Conservation (phyloP, 139 green algal species). For the Chlorella sp. region DNA sequence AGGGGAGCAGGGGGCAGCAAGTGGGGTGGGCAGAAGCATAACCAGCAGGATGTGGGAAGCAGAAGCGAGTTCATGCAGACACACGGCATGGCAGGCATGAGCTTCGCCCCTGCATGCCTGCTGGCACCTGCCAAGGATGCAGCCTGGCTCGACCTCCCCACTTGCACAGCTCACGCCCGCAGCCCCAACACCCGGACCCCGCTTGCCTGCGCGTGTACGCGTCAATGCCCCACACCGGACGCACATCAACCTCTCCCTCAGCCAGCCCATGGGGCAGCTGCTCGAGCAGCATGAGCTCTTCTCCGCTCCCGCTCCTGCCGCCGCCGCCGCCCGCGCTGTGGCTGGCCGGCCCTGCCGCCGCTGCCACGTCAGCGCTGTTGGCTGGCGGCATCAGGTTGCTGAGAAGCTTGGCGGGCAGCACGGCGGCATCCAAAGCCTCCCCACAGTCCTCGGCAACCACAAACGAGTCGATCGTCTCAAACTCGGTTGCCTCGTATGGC, state of each 20-base stretch:
- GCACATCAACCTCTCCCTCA: slow-evolving; percentile 52
- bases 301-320: neutral
- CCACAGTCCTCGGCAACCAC: slow-evolving; percentile 26
- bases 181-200: too few relatives aligned
- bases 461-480: slow-evolving; percentile 13
- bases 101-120: too few relatives aligned
- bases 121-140: neutral
- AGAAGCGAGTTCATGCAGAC: neutral
- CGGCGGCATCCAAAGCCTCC: neutral
- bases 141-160: too few relatives aligned
- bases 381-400: neutral
- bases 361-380: neutral
- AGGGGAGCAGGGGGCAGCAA: neutral
- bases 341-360: neutral
- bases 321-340: neutral
- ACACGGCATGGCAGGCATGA: neutral
- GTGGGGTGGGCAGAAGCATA: neutral
- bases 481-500: neutral
- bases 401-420: slow-evolving; percentile 17
- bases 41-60: neutral
- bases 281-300: neutral
- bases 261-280: slow-evolving; percentile 1
- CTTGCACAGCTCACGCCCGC: too few relatives aligned
- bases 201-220: slow-evolving; percentile 65
- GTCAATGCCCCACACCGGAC: slow-evolving; percentile 83